Base-by-base conservation (phyloP, 1,284 basidiomycete species). In the Takashimella koratensis region DNA sequence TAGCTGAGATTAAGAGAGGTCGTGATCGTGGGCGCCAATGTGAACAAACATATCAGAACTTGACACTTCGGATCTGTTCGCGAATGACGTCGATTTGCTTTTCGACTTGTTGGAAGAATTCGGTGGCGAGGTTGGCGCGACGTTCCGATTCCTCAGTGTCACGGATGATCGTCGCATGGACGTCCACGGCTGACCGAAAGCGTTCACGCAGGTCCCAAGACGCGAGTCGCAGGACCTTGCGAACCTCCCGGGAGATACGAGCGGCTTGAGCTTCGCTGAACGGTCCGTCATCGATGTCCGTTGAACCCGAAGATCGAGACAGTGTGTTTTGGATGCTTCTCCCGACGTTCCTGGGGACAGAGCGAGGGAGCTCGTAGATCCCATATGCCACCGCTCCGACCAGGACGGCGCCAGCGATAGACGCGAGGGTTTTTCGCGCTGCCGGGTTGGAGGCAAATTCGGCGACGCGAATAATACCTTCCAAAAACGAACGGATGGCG, bases 171-270 rank as follows among this genome's bases (percentile, higher is more conserved):
- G 82, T 83, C 47, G 79, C 82, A 53, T 83, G 80, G 68, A 86
- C 86, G 62, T 92, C 90, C 77, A 94, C 83, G 6, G 90, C 88
- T 2, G 77, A 79, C 47, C 84, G 81, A 81, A 95, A 97, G 44
- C 87, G 82, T 74, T 92, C 89, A 60, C 83, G 83, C 56, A 96
- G 75, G 74, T 98, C 94, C 88, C 90, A 97, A 19, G 86, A 86
- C n/a, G 89, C 93, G 16, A 95, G 76, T 46, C 94, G 81, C 64
- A 99, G 78, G 46, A 99, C 95, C 78, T 98, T 98, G 67, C 95
- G 83, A 19, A 90, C 90, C 81, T 98, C 96, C 40, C 86, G 82
- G 46, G 84, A 79, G 44, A 97, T 81, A 13, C 95, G 81, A 44
- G 79, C 80, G 0, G 84, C 81, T 67, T 98, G 86, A 3, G 79